phyloP scores from a whole-genome alignment of 225 moss, liverwort and hornwort species.

The Sphagnum contortum region DNA sequence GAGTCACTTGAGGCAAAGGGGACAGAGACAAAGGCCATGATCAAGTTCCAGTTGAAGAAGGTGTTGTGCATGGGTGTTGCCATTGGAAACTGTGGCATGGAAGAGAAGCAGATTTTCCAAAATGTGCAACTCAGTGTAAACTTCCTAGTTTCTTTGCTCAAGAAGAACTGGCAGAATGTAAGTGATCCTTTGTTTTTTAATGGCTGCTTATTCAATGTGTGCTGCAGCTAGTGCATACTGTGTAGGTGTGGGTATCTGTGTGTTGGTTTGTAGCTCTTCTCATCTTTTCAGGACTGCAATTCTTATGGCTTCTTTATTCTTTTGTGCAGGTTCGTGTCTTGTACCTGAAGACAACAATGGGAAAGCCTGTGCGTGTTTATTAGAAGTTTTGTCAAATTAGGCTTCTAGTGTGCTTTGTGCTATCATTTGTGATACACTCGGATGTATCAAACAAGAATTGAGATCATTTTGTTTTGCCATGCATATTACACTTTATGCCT shows the following conservation, averaged over 20 bases:
- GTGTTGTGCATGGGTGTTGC: constrained; percentile 58
- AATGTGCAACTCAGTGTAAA: constrained; percentile 52
- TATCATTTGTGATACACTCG: no score
- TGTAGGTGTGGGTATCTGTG: no score
- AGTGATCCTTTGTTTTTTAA: background rate
- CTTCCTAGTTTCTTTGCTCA: constrained; percentile 49
- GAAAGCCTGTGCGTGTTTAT: constrained; percentile 11
- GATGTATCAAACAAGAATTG: no score
- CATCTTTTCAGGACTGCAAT: no score
- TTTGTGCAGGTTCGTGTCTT: constrained; percentile 6
- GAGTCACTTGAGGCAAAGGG: constrained; percentile 50
- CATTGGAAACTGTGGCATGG: constrained; percentile 45
- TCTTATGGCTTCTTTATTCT: no score
- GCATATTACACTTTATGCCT: no score
- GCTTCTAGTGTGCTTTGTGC: no score
- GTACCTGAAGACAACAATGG: constrained; percentile 12
- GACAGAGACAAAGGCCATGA: constrained; percentile 53
- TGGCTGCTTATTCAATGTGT: no score
- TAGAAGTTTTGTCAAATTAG: background rate
- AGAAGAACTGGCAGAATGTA: constrained; percentile 52
- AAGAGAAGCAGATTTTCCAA: constrained; percentile 49
- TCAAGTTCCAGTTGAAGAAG: constrained; percentile 59
- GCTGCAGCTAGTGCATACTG: no score
- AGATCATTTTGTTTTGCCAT: no score
- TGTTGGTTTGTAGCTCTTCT: no score